These are phyloP conservation scores for Mytilinidion resinicola DNA, from an alignment of 495 filamentous ascomycete genomes.

Conservation along the genomic window DNA sequence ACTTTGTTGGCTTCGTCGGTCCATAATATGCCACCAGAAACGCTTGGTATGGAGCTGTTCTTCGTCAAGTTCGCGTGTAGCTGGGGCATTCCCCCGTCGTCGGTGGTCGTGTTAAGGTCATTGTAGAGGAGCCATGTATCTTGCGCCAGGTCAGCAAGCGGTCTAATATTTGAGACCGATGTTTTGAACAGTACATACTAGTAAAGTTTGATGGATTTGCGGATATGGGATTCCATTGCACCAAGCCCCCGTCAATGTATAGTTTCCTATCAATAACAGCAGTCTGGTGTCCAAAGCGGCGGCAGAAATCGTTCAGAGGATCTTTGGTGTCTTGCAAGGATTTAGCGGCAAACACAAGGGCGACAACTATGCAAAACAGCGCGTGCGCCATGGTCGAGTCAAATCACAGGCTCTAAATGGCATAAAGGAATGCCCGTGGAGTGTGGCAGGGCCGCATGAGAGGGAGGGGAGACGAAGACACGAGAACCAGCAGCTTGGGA, in stretches of 20 bases:
- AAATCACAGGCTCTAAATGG: neutral
- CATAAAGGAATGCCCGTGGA: neutral
- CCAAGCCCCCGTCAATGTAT: constrained; percentile 50
- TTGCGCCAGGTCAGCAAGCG: constrained; percentile 13
- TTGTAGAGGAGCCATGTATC: constrained; percentile 44
- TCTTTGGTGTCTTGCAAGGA: constrained; percentile 30
- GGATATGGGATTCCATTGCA: constrained; percentile 43
- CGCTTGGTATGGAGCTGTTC: constrained; percentile 41
- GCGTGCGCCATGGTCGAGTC: constrained; percentile 20
- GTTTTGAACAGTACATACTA: constrained; percentile 28
- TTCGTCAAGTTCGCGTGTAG: constrained; percentile 48
- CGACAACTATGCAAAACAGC: constrained; percentile 16
- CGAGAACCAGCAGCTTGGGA: neutral
- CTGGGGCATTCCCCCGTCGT: constrained; percentile 41
- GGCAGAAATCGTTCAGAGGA: constrained; percentile 45
- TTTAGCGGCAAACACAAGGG: constrained; percentile 14
- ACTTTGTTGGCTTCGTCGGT: constrained; percentile 47
- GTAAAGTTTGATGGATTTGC: constrained; percentile 44
- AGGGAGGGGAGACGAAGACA: neutral
- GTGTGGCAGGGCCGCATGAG: neutral
- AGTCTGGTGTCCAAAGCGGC: constrained; percentile 47
- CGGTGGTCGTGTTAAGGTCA: constrained; percentile 41
- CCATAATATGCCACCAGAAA: constrained; percentile 46
- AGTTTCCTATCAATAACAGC: constrained; percentile 45
- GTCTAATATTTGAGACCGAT: neutral